phyloP scores from a whole-genome alignment of 352 stramenopile species.

The Globisporangium orthogonon region DNA sequence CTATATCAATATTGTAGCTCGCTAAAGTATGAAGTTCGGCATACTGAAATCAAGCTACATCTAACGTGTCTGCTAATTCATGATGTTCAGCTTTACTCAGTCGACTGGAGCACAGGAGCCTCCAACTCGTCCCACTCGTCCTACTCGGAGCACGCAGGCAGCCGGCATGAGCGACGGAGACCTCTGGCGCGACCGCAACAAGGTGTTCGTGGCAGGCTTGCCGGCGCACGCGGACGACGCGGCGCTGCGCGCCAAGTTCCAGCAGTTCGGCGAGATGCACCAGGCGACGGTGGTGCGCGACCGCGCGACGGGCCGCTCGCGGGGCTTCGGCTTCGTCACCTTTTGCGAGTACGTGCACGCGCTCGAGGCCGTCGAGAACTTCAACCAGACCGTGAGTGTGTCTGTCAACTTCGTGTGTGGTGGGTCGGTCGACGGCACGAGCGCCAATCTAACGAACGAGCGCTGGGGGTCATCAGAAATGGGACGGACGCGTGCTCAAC shows the following conservation, averaged over 20 bases:
- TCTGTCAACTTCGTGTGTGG: neutral
- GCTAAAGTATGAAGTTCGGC: no score
- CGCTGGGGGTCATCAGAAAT: constrained; percentile 41
- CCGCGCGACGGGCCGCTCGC: constrained; percentile 52
- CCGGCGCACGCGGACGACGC: constrained; percentile 55
- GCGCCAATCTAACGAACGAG: constrained; percentile 1
- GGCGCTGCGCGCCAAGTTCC: constrained; percentile 69
- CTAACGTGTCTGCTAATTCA: no score
- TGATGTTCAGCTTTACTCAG: no score
- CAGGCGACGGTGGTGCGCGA: constrained; percentile 83
- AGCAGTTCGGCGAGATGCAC: constrained; percentile 75
- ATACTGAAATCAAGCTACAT: no score
- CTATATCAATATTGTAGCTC: no score
- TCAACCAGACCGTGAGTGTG: constrained; percentile 53
- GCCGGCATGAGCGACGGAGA: constrained; percentile 46
- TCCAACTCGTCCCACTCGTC: neutral
- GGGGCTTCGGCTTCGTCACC: constrained; percentile 80
- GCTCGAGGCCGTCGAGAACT: constrained; percentile 65
- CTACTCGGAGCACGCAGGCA: no score
- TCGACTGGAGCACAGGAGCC: neutral
- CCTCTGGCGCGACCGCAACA: constrained; percentile 85
- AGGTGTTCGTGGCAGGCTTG: constrained; percentile 79
- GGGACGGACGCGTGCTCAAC: constrained; percentile 75
- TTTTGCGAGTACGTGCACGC: constrained; percentile 76
- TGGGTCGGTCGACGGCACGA: no score